phyloP scores from a whole-genome alignment of 1,139 yeast genomes.

The Groenewaldozyma sp. region DNA sequence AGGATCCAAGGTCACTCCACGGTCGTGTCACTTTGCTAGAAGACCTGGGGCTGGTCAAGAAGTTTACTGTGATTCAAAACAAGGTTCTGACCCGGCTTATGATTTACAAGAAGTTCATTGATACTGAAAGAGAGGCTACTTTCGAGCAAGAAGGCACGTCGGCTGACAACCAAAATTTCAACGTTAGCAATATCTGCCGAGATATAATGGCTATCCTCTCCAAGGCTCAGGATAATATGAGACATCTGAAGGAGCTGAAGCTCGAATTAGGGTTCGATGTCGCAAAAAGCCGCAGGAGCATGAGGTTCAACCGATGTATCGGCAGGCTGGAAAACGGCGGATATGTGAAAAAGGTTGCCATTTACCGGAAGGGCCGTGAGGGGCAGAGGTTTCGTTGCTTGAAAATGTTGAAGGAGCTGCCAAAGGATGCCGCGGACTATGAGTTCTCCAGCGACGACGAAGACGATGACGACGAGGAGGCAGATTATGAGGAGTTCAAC shows the following conservation, averaged over 20 bases:
- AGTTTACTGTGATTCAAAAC: conserved; percentile 27
- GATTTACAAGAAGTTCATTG: conserved; percentile 23
- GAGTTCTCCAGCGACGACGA: conserved; percentile 29
- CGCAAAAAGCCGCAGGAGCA: not conserved
- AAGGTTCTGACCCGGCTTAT: conserved; percentile 27
- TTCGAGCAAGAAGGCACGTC: conserved; percentile 9
- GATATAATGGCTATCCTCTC: conserved; percentile 48
- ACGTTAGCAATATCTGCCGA: conserved; percentile 31
- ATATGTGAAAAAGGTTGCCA: conserved; percentile 48
- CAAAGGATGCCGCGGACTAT: conserved; percentile 21
- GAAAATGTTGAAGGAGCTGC: conserved; percentile 45
- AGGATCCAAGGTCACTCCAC: conserved; percentile 33
- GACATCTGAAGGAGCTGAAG: conserved; percentile 58
- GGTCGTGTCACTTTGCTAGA: conserved; percentile 28
- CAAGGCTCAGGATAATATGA: conserved; percentile 56
- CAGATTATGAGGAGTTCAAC: conserved; percentile 20
- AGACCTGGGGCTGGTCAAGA: conserved; percentile 27
- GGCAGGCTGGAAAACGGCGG: conserved; percentile 44
- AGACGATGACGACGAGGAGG: conserved; percentile 23
- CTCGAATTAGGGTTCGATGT: conserved; percentile 47
- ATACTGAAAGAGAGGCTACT: conserved; percentile 5
- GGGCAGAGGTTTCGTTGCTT: conserved; percentile 47
- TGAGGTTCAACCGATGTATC: conserved; percentile 40
- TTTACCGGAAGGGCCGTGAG: conserved; percentile 42
- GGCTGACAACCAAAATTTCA: conserved; percentile 27